Evolutionary conservation across 2,329 filamentous ascomycete genomes (phyloP), one percentile per base, ranked within the genome.

Genomic region (Penicillium freii): DNA sequence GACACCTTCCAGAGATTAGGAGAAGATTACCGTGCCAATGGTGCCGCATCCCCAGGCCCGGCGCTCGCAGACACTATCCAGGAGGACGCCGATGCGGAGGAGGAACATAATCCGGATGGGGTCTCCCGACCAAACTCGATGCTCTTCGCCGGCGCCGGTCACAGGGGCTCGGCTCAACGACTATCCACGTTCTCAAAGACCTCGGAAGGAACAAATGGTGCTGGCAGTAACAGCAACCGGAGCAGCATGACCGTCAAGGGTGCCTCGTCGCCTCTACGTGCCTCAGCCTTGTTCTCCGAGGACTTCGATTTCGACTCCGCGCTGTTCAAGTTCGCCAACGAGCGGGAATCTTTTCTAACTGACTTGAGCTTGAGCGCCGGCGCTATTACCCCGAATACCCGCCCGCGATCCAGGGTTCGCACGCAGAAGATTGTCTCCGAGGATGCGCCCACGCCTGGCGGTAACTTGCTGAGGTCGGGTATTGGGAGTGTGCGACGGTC

Each of bases 221-320:
- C 81, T n/a, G 77, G 76, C 56, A 88, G 84, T 75, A 87, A 86
- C 57, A 88, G 85, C 75, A 87, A 86, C 64, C 78, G 85, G 57
- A 87, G 85, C 72, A 87, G 85, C 71, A 75, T 83, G 51, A 88
- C 85, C 19, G 85, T 88, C 68, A 83, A 81, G 65, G 70, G 70
- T 39, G 59, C 65, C 39, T 62, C 65, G 8, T 66, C 68, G 17
- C 70, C 73, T 4, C 60, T 71, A 21, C 74, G 72, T 23, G 69
- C 66, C n/a, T 70, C 72, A 7, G 71, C 73, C 6, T 40, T 66
- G 19, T 68, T 74, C 27, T 74, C 85, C 31, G 84, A 77, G 57
- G 91, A 96, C 70, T 91, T 90, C 69, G 94, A 97, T 74, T 99
- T 99, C 69, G 94, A 97, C 72, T 87, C 90, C 70, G 93, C 94